Conservation (phyloP, 345 rosid species). For the Citrus maxima region DNA sequence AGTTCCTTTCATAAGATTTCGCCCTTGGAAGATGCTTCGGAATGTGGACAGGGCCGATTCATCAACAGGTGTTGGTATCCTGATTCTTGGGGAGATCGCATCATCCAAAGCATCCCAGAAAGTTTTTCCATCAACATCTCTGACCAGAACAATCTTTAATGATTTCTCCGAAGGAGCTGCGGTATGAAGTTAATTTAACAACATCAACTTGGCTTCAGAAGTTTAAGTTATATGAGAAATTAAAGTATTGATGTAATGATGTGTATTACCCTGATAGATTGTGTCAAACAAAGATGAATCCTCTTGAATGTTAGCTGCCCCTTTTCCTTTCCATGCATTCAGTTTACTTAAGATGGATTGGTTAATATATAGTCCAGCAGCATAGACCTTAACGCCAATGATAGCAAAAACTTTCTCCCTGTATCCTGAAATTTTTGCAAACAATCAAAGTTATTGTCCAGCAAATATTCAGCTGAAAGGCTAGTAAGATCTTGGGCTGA, state of each 20-base stretch:
- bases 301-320: conserved; percentile 46
- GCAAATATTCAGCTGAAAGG: neutral
- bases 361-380: conserved; percentile 66
- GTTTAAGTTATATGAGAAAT: neutral
- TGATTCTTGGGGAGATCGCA: conserved; percentile 71
- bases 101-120: conserved; percentile 90
- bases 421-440: conserved; percentile 52
- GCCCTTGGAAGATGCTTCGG: conserved; percentile 58
- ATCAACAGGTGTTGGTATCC: conserved; percentile 48
- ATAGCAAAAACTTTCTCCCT: conserved; percentile 87
- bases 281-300: conserved; percentile 50
- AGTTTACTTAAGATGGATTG: conserved; percentile 42
- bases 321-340: conserved; percentile 53
- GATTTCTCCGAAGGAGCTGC: conserved; percentile 72
- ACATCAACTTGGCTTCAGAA: neutral
- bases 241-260: neutral
- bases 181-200: conserved; percentile 6
- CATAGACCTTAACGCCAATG: conserved; percentile 83
- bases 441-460: neutral
- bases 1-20: conserved; percentile 71
- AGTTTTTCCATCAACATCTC: conserved; percentile 94
- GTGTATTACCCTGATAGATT: conserved; percentile 51
- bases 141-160: conserved; percentile 75
- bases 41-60: conserved; percentile 62
- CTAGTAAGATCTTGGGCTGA: neutral